Evolutionary conservation across 352 stramenopile species (phyloP), one percentile per base, ranked within the genome.

Genomic region (Phytophthora citricola): DNA sequence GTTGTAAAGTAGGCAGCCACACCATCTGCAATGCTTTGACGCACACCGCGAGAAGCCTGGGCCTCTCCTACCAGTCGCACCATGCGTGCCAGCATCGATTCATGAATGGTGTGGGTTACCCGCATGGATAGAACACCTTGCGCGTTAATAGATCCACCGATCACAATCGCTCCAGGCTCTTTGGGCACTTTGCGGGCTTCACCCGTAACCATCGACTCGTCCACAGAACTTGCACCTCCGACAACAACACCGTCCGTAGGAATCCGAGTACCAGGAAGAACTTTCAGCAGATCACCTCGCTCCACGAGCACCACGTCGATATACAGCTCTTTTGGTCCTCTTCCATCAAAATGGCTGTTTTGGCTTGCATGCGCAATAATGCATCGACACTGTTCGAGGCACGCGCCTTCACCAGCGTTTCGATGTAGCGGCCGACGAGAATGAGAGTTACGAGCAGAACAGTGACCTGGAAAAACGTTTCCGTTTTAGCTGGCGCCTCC

Each of bases 291-390:
- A 47, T 94, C 86, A 7, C 80, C 70, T n/a, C 81, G 80, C 50
- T 94, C 75, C 0, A 94, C 78, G n/a, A 94, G 76, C 44, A 88
- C 73, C 17, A 92, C 71, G 36, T 94, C 86, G 61, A 94, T 90
- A 63, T 90, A 89, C 39, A 80, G 65, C 49, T 93, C 86, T 41
- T 86, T 45, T 76, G 54, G 4, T 43, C 66, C 11, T 69, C 52
- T 41, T 92, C 85, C 17, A 98, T 68, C 54, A 98, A 75, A 38
- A 97, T 95, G 10, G 96, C 97, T 1, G 83, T 95, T 65, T 92
- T 92, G 31, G 84, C 80, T 56, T 94, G 83, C 59, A 92, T 87
- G 12, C 79, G 76, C 31, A 92, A 56, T 31, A 94, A 65, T 22
- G 77, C 75, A 44, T 91, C 81, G 17, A 94, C 71, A 36, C 80